Base-by-base conservation (phyloP, 176 grass and related monocot species). In the Poa pratensis region DNA sequence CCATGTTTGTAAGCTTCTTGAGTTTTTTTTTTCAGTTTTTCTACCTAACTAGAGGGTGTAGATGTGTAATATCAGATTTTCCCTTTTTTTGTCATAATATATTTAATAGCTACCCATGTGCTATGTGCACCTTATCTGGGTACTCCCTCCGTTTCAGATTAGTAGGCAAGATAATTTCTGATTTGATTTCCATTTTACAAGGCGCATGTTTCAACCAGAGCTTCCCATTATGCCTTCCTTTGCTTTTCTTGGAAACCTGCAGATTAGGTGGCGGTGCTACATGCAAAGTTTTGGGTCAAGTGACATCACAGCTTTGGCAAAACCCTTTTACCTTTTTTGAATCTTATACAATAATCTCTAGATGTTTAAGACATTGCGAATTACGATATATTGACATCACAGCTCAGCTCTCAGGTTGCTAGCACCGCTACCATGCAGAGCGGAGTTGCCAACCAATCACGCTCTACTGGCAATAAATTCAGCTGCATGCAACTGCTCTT, bases 111-210 rank as follows among this genome's bases (percentile, higher is more conserved):
- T 71, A 72, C n/a, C 9, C 15, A 42, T 42, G 32, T 82, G 80
- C 40, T 82, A 26, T 82, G n/a, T 39, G 14, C 9, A 59, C 53
- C 9, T 58, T 72, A 72, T 14, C 27, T 57, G 34, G 69, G 28
- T 57, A 43, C 43, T 74, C 14, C 71, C 69, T 72, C 40, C 0
- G 2, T 72, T 45, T 72, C 40, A 48, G 69, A 73, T 73, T 73
- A 45, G 40, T 73, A 73, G 40, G 69, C 5, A n/a, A n/a, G 2
- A 73, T 73, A 26, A 8, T 73, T 73, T 73, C 42, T 73, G 40
- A 16, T 73, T 73, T 73, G 12, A 12, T 73, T 48, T 73, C 40
- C n/a, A 26, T 73, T 73, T 73, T 73, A 73, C n/a, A 26, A 46
- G 69, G 69, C 40, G 6, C n/a, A 15, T 48, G 69, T n/a, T 73